These are phyloP conservation scores for Spinacia oleracea DNA, from an alignment of 179 eudicot species.

Conservation along the genomic window DNA sequence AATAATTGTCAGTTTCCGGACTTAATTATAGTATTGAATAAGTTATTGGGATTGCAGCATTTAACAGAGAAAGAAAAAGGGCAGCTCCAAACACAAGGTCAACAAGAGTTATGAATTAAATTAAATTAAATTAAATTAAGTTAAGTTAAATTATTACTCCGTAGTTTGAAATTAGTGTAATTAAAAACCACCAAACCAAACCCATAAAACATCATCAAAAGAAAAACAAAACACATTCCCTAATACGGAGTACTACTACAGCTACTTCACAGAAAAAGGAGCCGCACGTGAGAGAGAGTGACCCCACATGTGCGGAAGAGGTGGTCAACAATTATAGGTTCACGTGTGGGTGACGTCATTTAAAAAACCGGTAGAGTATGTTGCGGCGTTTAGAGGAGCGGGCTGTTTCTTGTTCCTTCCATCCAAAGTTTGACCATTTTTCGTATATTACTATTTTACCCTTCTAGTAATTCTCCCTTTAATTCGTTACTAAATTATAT, in stretches of 20 bases:
- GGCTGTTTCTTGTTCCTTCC: slow-evolving; percentile 28
- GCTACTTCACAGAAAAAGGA: background rate
- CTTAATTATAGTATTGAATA: slow-evolving; percentile 19
- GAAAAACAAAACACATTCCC: slow-evolving; percentile 4
- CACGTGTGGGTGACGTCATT: slow-evolving; percentile 30
- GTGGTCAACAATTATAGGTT: slow-evolving; percentile 28
- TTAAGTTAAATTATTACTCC: no score
- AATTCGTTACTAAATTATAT: no score
- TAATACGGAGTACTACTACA: no score
- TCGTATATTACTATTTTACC: background rate
- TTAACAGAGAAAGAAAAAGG: background rate
- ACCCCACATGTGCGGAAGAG: slow-evolving; percentile 18
- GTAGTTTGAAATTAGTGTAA: slow-evolving; percentile 3
- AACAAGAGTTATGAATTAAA: slow-evolving; percentile 12
- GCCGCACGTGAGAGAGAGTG: slow-evolving; percentile 28
- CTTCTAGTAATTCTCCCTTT: background rate
- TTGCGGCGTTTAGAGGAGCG: slow-evolving; percentile 32
- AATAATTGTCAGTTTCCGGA: background rate
- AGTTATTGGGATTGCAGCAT: slow-evolving; percentile 29
- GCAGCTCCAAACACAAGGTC: slow-evolving; percentile 34
- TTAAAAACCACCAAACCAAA: background rate
- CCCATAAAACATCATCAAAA: background rate
- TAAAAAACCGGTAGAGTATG: slow-evolving; percentile 18
- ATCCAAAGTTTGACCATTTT: slow-evolving; percentile 19
- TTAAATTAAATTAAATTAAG: background rate